These are phyloP conservation scores for Elasticomyces elasticus DNA, from an alignment of 495 filamentous ascomycete species.

Conservation along the genomic window DNA sequence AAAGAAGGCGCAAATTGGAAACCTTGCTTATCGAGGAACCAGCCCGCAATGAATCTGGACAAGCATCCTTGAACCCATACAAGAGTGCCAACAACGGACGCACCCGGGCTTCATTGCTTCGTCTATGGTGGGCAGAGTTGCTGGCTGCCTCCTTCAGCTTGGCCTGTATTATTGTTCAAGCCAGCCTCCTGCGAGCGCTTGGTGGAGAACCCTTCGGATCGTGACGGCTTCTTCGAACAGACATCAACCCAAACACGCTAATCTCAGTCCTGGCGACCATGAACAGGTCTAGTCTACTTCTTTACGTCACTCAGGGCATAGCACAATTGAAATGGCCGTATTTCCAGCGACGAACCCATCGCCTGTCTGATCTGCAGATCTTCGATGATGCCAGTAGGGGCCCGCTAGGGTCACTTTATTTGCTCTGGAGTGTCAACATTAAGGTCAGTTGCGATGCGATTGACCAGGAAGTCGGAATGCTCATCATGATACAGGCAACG, in stretches of 20 bases:
- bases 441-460: background rate
- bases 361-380: background rate
- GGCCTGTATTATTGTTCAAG: too few relatives aligned
- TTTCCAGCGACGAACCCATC: background rate
- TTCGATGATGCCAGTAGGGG: background rate
- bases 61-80: too few relatives aligned
- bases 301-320: background rate
- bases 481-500: background rate
- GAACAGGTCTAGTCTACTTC: background rate
- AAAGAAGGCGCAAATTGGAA: too few relatives aligned
- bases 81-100: too few relatives aligned
- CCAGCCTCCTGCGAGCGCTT: too few relatives aligned
- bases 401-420: background rate
- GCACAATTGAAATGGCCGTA: background rate
- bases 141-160: too few relatives aligned
- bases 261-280: background rate
- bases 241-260: background rate
- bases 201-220: too few relatives aligned
- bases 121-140: too few relatives aligned
- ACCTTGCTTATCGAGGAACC: too few relatives aligned
- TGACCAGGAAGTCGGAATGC: background rate
- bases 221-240: too few relatives aligned
- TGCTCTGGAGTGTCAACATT: background rate
- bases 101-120: too few relatives aligned
- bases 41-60: too few relatives aligned